Percentiles rank a stretch among this genome's conserved stretches.
phyloP scores from a whole-genome alignment of 2,329 filamentous ascomycete species.

The Pleurostoma richardsiae region DNA sequence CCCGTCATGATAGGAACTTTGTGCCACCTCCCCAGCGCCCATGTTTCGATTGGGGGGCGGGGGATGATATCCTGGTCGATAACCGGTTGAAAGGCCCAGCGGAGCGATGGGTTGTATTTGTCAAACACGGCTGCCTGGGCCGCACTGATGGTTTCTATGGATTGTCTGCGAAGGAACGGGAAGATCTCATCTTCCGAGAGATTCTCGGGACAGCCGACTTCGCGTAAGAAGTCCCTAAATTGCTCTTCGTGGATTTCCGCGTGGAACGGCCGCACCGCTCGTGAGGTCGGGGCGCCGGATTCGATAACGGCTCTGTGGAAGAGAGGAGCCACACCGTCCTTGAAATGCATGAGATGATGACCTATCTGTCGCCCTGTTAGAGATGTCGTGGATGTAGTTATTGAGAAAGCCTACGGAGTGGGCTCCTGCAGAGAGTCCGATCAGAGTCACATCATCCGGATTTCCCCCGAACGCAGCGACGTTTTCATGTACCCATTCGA shows the following conservation, averaged over 20 bases:
- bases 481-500: constrained; percentile 52
- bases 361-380: constrained; percentile 35
- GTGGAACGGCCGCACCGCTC: constrained; percentile 30
- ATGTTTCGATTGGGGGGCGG: constrained; percentile 17
- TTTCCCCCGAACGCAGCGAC: constrained; percentile 49
- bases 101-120: constrained; percentile 25
- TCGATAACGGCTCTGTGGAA: constrained; percentile 32
- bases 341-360: constrained; percentile 43
- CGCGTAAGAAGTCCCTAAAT: constrained; percentile 38
- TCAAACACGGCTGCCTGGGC: constrained; percentile 28
- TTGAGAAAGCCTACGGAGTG: constrained; percentile 36
- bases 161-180: constrained; percentile 31
- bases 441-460: constrained; percentile 39
- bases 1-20: constrained; percentile 33
- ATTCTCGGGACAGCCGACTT: constrained; percentile 35
- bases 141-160: constrained; percentile 17
- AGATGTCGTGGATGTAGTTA: background rate
- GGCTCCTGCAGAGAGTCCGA: constrained; percentile 43
- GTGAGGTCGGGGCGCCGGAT: constrained; percentile 31
- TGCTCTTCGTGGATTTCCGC: constrained; percentile 46
- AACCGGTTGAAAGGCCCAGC: constrained; percentile 51
- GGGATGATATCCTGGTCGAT: constrained; percentile 29
- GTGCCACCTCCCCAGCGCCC: constrained; percentile 18
- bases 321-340: constrained; percentile 26
- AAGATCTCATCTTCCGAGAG: constrained; percentile 40